phyloP scores from a whole-genome alignment of 2,329 filamentous ascomycete species.

The Nigrospora sphaerica region DNA sequence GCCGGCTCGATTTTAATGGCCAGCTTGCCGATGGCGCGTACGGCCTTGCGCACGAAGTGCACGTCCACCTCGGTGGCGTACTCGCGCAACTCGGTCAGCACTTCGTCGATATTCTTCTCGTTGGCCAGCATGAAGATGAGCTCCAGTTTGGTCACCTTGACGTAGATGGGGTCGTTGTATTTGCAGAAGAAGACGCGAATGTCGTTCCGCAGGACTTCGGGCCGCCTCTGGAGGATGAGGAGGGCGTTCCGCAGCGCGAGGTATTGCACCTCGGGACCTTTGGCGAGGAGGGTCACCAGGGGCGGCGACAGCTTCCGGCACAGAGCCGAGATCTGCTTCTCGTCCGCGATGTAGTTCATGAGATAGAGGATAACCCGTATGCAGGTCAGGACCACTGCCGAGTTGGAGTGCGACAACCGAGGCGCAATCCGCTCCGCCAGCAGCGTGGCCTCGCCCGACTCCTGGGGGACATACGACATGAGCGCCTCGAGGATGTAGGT shows the following conservation, averaged over 20 bases:
- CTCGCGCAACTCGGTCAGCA: conserved; percentile 87
- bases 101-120: conserved; percentile 91
- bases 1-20: conserved; percentile 98
- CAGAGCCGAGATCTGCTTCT: conserved; percentile 78
- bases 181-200: conserved; percentile 99
- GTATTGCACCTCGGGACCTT: conserved; percentile 98
- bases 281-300: conserved; percentile 87
- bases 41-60: conserved; percentile 96
- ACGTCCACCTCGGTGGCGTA: conserved; percentile 98
- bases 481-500: conserved; percentile 96
- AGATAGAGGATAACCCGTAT: conserved; percentile 95
- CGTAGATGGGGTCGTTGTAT: conserved; percentile 99
- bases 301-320: conserved; percentile 93
- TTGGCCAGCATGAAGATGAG: conserved; percentile 98
- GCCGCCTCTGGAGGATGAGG: conserved; percentile 84
- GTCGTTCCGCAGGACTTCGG: conserved; percentile 90
- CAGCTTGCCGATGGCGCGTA: conserved; percentile 93
- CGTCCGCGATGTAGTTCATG: conserved; percentile 96
- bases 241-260: conserved; percentile 89
- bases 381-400: conserved; percentile 89
- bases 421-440: conserved; percentile 91
- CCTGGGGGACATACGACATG: conserved; percentile 95
- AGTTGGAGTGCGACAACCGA: conserved; percentile 95
- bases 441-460: conserved; percentile 78
- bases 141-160: conserved; percentile 98